Evolutionary conservation across 495 filamentous ascomycete genomes (phyloP).

Genomic region (Lichina pygmaea): DNA sequence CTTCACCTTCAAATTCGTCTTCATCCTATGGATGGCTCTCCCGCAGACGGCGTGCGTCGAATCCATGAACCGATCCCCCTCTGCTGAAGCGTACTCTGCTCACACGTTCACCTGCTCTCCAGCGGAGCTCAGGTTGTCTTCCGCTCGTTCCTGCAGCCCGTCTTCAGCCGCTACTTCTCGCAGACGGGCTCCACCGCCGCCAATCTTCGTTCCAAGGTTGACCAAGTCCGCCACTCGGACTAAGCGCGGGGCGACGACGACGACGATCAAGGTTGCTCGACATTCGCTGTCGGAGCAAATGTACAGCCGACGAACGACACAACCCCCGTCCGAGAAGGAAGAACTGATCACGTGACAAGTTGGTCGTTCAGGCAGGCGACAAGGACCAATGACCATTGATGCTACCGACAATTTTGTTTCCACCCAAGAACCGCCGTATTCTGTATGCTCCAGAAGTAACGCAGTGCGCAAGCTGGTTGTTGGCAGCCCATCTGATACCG

Average conservation of each 20-base stretch:
- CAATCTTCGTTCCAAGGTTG: conserved; percentile 75
- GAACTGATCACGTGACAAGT: too few species aligned
- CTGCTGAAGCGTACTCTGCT: conserved; percentile 4
- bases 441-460: too few species aligned
- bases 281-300: too few species aligned
- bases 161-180: conserved; percentile 75
- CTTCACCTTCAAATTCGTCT: conserved; percentile 97
- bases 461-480: too few species aligned
- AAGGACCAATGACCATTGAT: too few species aligned
- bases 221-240: conserved; percentile 10
- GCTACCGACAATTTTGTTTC: too few species aligned
- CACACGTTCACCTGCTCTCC: conserved; percentile 6
- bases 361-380: too few species aligned
- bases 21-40: conserved; percentile 90
- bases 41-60: conserved; percentile 62
- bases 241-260: neutral
- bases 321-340: too few species aligned
- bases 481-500: too few species aligned
- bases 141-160: conserved; percentile 77
- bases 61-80: neutral
- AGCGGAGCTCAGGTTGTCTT: conserved; percentile 93
- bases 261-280: too few species aligned
- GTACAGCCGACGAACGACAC: too few species aligned
- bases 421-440: too few species aligned
- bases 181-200: conserved; percentile 46